A percentile compares a stretch with the other conserved stretches of the same genome.
Evolutionary conservation across 2,329 filamentous ascomycete species (phyloP).

Genomic region (Claviceps citrina): DNA sequence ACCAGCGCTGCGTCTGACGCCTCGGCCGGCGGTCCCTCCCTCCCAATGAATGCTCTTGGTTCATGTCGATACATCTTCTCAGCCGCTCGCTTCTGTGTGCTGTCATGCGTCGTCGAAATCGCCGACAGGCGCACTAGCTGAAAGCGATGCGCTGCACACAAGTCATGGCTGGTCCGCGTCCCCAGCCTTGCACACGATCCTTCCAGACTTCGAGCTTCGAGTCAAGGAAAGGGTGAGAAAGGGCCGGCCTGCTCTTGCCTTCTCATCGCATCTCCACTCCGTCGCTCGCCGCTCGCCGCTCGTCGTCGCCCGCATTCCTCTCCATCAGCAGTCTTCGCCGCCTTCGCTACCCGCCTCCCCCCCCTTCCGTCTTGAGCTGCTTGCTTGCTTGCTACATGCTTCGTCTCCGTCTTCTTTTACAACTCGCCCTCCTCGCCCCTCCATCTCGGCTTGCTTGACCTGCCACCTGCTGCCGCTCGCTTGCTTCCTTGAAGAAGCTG

Average conservation of each 20-base stretch:
- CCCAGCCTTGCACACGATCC: not conserved
- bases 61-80: too few species aligned
- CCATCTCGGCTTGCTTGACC: not conserved
- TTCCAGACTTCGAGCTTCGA: not conserved
- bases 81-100: too few species aligned
- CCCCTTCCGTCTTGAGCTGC: not conserved
- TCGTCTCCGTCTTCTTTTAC: not conserved
- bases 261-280: too few species aligned
- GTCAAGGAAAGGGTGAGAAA: not conserved
- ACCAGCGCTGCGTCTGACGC: constrained; percentile 5
- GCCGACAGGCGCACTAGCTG: not conserved
- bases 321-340: not conserved
- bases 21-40: constrained; percentile 5
- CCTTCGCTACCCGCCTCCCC: not conserved
- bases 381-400: not conserved
- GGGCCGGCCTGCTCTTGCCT: not conserved
- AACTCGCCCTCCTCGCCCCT: not conserved
- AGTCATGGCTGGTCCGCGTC: not conserved
- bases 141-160: not conserved
- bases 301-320: not conserved
- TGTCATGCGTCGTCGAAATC: not conserved
- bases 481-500: not conserved
- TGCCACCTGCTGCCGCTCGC: not conserved
- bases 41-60: too few species aligned
- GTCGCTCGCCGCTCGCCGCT: not conserved